phyloP scores from a whole-genome alignment of 2,329 filamentous ascomycete genomes.

The Trichoderma sp. region DNA sequence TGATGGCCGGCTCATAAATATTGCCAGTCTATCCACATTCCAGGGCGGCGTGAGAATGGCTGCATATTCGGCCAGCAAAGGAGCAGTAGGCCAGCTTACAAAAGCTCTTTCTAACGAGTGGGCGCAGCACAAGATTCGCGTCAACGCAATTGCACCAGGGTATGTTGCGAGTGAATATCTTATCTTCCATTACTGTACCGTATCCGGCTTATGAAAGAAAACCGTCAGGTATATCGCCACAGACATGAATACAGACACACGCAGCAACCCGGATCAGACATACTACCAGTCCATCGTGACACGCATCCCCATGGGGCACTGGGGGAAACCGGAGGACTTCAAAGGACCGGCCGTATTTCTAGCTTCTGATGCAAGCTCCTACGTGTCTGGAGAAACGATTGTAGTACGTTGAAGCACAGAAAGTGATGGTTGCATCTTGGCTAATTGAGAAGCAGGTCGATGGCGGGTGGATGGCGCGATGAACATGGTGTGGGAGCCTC shows the following conservation, averaged over 20 bases:
- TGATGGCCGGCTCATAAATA: slow-evolving; percentile 1
- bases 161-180: background rate
- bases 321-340: slow-evolving; percentile 1
- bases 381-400: background rate
- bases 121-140: background rate
- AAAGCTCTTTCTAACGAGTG: background rate
- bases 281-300: background rate
- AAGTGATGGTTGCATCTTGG: background rate
- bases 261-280: background rate
- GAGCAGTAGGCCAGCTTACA: background rate
- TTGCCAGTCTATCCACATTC: background rate
- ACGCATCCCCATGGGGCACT: background rate
- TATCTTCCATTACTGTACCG: background rate
- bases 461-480: background rate
- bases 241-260: slow-evolving; percentile 1
- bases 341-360: background rate
- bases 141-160: slow-evolving; percentile 9
- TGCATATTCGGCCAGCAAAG: background rate
- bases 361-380: background rate
- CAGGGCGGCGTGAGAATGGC: slow-evolving; percentile 8
- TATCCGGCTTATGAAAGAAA: background rate
- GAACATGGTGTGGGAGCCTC: background rate
- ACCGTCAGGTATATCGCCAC: background rate
- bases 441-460: background rate
- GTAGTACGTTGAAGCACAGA: background rate